Conservation (phyloP, 2,329 filamentous ascomycete species). For the Pseudogymnoascus sp. region DNA sequence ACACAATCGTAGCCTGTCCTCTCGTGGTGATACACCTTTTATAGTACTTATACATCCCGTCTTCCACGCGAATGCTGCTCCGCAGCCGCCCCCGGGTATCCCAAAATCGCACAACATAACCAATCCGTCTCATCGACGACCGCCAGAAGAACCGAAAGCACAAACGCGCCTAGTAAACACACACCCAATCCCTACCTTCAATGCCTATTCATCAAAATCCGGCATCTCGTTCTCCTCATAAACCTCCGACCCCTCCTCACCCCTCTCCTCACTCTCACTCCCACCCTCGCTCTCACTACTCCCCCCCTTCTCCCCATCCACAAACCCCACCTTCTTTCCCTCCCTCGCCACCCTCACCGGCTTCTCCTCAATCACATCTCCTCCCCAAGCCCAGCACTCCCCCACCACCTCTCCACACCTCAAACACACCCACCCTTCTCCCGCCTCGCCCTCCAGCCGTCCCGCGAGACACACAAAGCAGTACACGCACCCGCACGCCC, state of each 20-base stretch:
- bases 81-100: constrained; percentile 2
- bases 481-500: constrained; percentile 85
- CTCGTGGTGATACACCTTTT: constrained; percentile 1
- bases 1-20: neutral
- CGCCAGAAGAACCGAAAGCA: constrained; percentile 4
- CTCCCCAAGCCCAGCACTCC: constrained; percentile 83
- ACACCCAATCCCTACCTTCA: neutral
- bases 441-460: constrained; percentile 82
- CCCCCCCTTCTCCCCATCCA: constrained; percentile 31
- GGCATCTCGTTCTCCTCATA: constrained; percentile 27
- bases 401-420: constrained; percentile 77
- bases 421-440: constrained; percentile 86
- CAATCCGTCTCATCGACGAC: neutral
- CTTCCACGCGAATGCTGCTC: neutral
- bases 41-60: constrained; percentile 5
- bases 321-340: constrained; percentile 54
- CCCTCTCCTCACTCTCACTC: constrained; percentile 3
- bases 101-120: constrained; percentile 3
- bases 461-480: constrained; percentile 95
- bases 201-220: constrained; percentile 17
- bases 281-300: constrained; percentile 8
- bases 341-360: constrained; percentile 25
- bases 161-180: constrained; percentile 4
- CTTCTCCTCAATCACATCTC: constrained; percentile 65
- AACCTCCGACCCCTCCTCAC: constrained; percentile 25